Evolutionary conservation across 306 rosid genomes (phyloP).

Genomic region (Phaseolus lunatus): DNA sequence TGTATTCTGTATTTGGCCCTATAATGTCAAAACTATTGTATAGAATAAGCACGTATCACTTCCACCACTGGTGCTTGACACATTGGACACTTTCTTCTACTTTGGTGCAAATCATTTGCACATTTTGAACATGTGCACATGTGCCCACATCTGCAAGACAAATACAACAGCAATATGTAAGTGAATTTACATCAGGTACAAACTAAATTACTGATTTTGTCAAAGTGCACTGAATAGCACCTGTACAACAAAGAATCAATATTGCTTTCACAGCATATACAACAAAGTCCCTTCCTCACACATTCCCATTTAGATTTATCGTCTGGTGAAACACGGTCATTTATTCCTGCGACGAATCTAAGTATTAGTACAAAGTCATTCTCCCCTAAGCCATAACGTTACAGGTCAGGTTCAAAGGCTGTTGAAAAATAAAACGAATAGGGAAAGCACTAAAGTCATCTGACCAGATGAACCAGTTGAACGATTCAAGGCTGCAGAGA

Average conservation of each 20-base stretch:
- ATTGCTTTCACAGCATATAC: conserved; percentile 73
- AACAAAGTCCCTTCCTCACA: conserved; percentile 93
- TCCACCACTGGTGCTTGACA: conserved; percentile 92
- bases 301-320: conserved; percentile 85
- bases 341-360: conserved; percentile 54
- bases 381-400: conserved; percentile 11
- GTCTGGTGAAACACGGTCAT: conserved; percentile 55
- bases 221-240: conserved; percentile 49
- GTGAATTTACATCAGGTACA: conserved; percentile 23
- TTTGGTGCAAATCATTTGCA: conserved; percentile 74
- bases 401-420: conserved; percentile 12
- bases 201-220: conserved; percentile 22
- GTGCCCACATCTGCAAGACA: conserved; percentile 87
- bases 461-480: conserved; percentile 75
- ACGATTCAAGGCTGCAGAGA: conserved; percentile 92
- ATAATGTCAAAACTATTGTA: conserved; percentile 47
- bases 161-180: not conserved
- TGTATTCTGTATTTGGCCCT: conserved; percentile 49
- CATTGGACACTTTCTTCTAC: conserved; percentile 89
- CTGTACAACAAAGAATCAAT: conserved; percentile 96
- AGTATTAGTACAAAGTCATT: conserved; percentile 8
- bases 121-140: conserved; percentile 95
- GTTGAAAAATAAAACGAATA: not conserved
- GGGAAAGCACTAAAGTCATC: conserved; percentile 6
- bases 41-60: conserved; percentile 89